Conservation (phyloP, 805 yeast genomes). For the Saccharomyces jurei region DNA sequence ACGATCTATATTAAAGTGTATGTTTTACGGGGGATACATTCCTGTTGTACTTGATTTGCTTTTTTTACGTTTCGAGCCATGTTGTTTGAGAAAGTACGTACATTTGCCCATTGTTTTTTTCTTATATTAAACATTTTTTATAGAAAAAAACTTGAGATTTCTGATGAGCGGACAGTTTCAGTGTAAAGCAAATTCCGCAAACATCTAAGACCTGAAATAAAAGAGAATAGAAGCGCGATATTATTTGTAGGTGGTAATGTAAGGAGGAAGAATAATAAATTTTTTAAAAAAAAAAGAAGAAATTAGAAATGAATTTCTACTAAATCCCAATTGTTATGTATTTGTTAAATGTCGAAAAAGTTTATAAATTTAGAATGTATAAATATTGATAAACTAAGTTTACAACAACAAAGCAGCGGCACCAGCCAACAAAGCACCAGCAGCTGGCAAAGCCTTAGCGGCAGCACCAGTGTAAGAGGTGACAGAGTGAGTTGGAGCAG, state of each 20-base stretch:
- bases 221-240: not conserved
- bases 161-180: too few relatives aligned
- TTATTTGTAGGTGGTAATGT: not conserved
- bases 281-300: not conserved
- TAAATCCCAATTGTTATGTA: not conserved
- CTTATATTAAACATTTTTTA: too few relatives aligned
- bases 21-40: not conserved
- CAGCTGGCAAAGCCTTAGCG: slow-evolving; percentile 39
- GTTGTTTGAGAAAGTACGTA: too few relatives aligned
- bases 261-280: not conserved
- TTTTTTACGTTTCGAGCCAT: too few relatives aligned
- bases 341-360: not conserved
- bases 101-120: too few relatives aligned
- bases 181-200: too few relatives aligned
- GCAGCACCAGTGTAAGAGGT: slow-evolving; percentile 39
- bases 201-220: not conserved
- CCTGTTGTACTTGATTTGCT: not conserved
- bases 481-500: slow-evolving; percentile 15
- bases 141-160: too few relatives aligned
- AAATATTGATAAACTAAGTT: slow-evolving; percentile 12
- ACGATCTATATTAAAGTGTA: not conserved
- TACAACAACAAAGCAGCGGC: slow-evolving; percentile 42
- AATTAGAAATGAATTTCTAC: not conserved
- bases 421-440: slow-evolving; percentile 43
- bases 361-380: not conserved